These are phyloP conservation scores for Daldinia sp. DNA, from an alignment of 2,329 filamentous ascomycete genomes.

Conservation along the genomic window DNA sequence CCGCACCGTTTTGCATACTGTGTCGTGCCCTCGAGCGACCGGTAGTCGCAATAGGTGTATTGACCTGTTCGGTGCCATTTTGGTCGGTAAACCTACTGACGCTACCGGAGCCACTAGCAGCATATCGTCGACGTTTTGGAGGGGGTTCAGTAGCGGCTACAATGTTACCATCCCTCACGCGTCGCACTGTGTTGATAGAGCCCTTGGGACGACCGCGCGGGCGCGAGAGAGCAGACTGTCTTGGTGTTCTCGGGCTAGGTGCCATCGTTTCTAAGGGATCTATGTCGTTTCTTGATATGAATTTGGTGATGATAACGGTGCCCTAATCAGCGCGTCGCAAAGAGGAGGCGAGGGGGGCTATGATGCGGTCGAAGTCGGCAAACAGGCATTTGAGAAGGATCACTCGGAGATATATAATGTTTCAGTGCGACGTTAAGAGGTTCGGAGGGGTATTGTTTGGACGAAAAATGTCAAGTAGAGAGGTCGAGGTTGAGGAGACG, in stretches of 20 bases:
- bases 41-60: conserved; percentile 62
- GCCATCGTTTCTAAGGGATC: conserved; percentile 45
- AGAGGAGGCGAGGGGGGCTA: conserved; percentile 49
- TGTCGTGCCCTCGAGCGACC: conserved; percentile 64
- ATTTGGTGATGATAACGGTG: conserved; percentile 37
- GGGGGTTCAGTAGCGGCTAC: conserved; percentile 68
- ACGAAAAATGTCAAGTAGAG: conserved; percentile 20
- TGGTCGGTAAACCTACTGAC: conserved; percentile 86
- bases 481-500: conserved; percentile 40
- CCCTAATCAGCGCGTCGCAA: conserved; percentile 54
- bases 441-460: conserved; percentile 16
- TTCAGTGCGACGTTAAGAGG: conserved; percentile 7
- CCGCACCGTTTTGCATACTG: conserved; percentile 63
- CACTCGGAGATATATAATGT: conserved; percentile 24
- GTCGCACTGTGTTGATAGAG: conserved; percentile 45
- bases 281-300: conserved; percentile 18
- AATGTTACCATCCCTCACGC: conserved; percentile 54
- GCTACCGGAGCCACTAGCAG: conserved; percentile 87
- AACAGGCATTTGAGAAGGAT: conserved; percentile 52
- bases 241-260: conserved; percentile 51
- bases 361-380: conserved; percentile 46
- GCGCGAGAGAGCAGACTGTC: conserved; percentile 44
- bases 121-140: conserved; percentile 79
- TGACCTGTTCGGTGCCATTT: conserved; percentile 71
- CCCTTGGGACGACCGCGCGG: conserved; percentile 47